Conservation (phyloP, 106 monocot species). For the Dendrobium chrysotoxum region DNA sequence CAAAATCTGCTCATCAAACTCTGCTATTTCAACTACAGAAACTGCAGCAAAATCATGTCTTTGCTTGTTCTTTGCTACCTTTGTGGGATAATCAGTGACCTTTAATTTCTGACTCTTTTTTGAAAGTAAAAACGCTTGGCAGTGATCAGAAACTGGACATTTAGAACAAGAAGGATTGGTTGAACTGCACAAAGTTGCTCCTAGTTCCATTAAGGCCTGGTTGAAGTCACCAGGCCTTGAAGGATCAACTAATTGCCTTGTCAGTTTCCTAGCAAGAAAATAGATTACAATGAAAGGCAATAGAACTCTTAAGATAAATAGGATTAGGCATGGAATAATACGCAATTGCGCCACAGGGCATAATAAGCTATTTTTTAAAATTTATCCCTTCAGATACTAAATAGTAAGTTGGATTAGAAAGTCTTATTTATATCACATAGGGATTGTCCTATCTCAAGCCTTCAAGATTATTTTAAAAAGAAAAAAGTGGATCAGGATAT, state of each 20-base stretch:
- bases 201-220: conserved; percentile 95
- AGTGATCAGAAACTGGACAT: conserved; percentile 79
- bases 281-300: background rate
- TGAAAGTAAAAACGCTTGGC: conserved; percentile 59
- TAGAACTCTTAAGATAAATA: background rate
- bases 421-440: background rate
- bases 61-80: conserved; percentile 65
- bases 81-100: conserved; percentile 80
- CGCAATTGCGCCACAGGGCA: background rate
- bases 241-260: conserved; percentile 78
- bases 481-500: no score
- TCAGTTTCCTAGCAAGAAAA: conserved; percentile 50
- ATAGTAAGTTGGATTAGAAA: background rate
- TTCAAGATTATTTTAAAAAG: background rate
- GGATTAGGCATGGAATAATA: background rate
- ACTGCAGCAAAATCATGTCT: conserved; percentile 83
- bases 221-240: conserved; percentile 91
- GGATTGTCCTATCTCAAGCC: background rate
- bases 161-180: conserved; percentile 57
- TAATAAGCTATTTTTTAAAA: background rate
- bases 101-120: conserved; percentile 19
- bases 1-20: conserved; percentile 11
- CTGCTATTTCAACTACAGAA: conserved; percentile 65
- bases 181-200: conserved; percentile 68
- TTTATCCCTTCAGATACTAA: background rate